Evolutionary conservation across 2,329 filamentous ascomycete genomes (phyloP), one percentile per base, ranked within the genome.

Genomic region (Diatrype stigma): DNA sequence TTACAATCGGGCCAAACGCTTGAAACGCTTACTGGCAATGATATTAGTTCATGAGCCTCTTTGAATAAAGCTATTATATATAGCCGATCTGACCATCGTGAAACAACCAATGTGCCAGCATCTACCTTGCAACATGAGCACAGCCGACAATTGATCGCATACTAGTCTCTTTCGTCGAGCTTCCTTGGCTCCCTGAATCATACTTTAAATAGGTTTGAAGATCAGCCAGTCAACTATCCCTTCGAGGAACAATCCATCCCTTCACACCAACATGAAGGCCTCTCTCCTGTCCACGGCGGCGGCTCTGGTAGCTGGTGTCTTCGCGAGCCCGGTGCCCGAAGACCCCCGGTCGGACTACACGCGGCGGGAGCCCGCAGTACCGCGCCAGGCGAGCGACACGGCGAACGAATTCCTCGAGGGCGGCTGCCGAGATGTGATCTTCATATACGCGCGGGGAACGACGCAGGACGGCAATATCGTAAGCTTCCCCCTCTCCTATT

Each of bases 361-460:
- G 6, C 40, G 22, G 2, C 40, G 11, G 14, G 22, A 6, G 19
- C 40, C 42, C 21, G 32, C 22, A 17, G 17, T 19, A 14, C 26
- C 38, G 3, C 38, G 32, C 7, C 28, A 49, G 17, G 19, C 49
- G 3, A 53, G 52, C 17, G 58, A 52, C 2, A 66, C 56, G 26
- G 60, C 61, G 17, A 70, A 73, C 45, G 71, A 74, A 16, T 64
- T 73, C 42, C 54, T 65, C 26, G 53, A 62, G 2, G 67, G 69
- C 2, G 56, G 60, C 5, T 73, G 71, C 52, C 63, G 66, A 19
- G 57, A 62, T 21, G 62, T 70, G 2, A 70, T 68, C 30, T 69
- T 73, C 38, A 67, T 73, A 48, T 73, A 66, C 45, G 71, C 71
- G 2, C 68, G 71, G 19, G 71, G 69, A 1, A 71, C 67, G 3